These are phyloP conservation scores for Kwoniella dejecticola DNA, from an alignment of 768 basidiomycete genomes.

Conservation along the genomic window DNA sequence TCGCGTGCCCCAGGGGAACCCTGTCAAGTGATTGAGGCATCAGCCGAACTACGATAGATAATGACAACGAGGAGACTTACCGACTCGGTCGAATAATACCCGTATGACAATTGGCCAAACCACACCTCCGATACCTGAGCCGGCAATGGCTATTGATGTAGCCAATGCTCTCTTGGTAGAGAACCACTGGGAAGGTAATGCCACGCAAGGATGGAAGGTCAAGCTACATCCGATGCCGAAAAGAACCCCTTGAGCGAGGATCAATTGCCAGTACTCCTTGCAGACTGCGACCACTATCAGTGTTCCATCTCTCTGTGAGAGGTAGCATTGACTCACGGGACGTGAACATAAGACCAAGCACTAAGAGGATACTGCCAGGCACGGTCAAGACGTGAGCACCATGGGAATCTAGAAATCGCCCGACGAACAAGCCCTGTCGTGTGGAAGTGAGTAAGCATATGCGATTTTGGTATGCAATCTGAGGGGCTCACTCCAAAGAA, in stretches of 20 bases:
- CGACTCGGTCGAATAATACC: neutral
- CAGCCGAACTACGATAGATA: too few species aligned
- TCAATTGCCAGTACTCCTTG: constrained; percentile 14
- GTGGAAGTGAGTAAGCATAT: neutral
- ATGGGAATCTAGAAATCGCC: constrained; percentile 4
- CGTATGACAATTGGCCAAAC: constrained; percentile 9
- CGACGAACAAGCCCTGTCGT: constrained; percentile 1
- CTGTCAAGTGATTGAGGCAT: neutral
- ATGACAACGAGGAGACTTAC: neutral
- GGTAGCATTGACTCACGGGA: constrained; percentile 1
- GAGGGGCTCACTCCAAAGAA: constrained; percentile 4
- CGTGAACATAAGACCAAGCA: neutral
- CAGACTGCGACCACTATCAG: neutral
- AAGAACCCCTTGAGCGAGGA: constrained; percentile 15
- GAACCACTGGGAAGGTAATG: constrained; percentile 6
- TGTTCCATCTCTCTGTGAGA: neutral
- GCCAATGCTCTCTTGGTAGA: neutral
- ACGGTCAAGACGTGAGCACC: constrained; percentile 5
- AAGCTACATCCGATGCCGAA: constrained; percentile 8
- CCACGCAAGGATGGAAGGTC: constrained; percentile 1
- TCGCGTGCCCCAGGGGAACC: constrained; percentile 6
- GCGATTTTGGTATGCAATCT: neutral
- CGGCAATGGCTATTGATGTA: neutral
- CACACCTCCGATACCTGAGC: neutral
- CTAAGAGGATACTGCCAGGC: constrained; percentile 1